Percentiles rank a stretch among this genome's conserved stretches.
phyloP scores from a whole-genome alignment of 2,329 filamentous ascomycete genomes.

The Aspergillus sp. region DNA sequence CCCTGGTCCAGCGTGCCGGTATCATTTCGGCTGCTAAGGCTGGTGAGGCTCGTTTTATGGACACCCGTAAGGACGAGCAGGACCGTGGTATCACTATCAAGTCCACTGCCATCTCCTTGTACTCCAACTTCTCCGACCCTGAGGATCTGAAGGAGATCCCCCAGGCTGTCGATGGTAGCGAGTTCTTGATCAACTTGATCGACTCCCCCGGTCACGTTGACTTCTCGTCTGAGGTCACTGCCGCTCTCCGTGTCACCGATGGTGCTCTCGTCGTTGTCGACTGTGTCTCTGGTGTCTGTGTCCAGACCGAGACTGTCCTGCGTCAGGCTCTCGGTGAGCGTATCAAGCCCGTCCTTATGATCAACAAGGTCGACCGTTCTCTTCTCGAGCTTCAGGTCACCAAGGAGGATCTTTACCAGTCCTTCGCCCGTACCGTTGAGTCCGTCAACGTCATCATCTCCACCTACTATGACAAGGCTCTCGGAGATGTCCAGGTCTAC shows the following conservation, averaged over 20 bases:
- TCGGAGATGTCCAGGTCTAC: constrained; percentile 98
- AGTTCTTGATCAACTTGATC: constrained; percentile 99
- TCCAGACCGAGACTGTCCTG: constrained; percentile 99
- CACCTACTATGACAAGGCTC: constrained; percentile 94
- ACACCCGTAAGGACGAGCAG: constrained; percentile 96
- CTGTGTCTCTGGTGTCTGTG: constrained; percentile 99
- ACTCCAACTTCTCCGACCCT: constrained; percentile 71
- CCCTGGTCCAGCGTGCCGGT: constrained; percentile 97
- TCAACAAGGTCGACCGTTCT: constrained; percentile 99
- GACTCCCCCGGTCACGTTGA: constrained; percentile 99
- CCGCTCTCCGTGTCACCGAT: constrained; percentile 98
- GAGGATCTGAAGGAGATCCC: constrained; percentile 95
- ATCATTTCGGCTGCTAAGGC: constrained; percentile 98
- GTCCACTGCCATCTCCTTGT: constrained; percentile 98
- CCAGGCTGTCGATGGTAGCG: constrained; percentile 79
- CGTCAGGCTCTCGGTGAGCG: constrained; percentile 99
- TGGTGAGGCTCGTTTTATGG: constrained; percentile 90
- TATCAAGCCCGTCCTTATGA: constrained; percentile 99
- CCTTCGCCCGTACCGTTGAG: constrained; percentile 98
- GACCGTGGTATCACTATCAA: constrained; percentile 99
- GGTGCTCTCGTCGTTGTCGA: constrained; percentile 99
- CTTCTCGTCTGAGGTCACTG: constrained; percentile 99
- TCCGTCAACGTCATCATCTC: constrained; percentile 99
- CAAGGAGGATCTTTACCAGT: constrained; percentile 99
- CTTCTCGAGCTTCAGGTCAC: constrained; percentile 97